Evolutionary conservation across 306 rosid species (phyloP).

Genomic region (Pyrus bretschneideri): DNA sequence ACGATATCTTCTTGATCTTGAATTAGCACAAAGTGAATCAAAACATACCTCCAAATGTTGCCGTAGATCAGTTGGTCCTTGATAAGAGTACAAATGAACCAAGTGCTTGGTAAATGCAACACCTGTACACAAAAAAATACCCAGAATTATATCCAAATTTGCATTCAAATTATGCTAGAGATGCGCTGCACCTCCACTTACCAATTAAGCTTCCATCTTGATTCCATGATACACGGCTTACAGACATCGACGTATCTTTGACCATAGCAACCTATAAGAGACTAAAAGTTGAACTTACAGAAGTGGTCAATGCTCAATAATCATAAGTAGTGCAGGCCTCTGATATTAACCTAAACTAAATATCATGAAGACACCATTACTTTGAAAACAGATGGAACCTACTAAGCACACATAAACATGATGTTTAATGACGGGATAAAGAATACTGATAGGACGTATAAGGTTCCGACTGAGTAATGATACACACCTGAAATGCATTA

Average conservation of each 20-base stretch:
- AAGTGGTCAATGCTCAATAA: neutral
- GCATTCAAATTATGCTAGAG: neutral
- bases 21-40: conserved; percentile 12
- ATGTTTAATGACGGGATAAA: neutral
- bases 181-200: conserved; percentile 21
- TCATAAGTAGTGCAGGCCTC: neutral
- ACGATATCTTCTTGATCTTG: conserved; percentile 5
- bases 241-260: conserved; percentile 50
- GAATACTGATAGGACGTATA: neutral
- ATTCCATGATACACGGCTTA: conserved; percentile 61
- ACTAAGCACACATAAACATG: neutral
- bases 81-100: conserved; percentile 53
- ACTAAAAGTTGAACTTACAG: neutral
- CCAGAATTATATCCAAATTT: conserved; percentile 8
- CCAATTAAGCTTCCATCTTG: conserved; percentile 64
- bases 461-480: neutral
- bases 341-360: neutral
- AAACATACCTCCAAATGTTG: conserved; percentile 46
- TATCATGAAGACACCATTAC: neutral
- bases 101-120: conserved; percentile 60
- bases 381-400: neutral
- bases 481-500: conserved; percentile 36
- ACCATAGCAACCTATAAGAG: conserved; percentile 33
- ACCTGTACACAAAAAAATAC: conserved; percentile 37
- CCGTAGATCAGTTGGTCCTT: conserved; percentile 45